Evolutionary conservation across 2,329 filamentous ascomycete genomes (phyloP), one percentile per base, ranked within the genome.

Genomic region (Metarhizium anisopliae): DNA sequence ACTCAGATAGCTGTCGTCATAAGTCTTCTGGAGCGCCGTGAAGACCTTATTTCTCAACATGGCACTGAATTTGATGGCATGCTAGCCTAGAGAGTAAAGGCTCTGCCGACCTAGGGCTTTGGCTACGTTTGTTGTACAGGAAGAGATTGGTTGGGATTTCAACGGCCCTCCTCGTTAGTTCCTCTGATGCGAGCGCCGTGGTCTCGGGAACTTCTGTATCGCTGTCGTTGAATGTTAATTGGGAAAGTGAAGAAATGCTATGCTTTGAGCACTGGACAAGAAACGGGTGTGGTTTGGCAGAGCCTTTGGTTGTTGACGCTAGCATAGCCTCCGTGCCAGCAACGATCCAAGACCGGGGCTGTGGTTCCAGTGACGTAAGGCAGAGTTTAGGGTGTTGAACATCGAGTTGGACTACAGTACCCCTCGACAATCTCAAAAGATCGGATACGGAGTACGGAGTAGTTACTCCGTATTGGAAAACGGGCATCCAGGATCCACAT

Each of bases 1-100:
- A 68, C 87, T 91, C 64, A 96, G 75, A 74, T 96, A 96, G 72
- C 89, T 92, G 72, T 97, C 91, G 75, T 97, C 93, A 74, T 97
- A 97, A 55, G 91, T 95, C 81, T 96, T 96, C 75, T 97, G 93
- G 71, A 96, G 84, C 59, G 85, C 84, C 72, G 87, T 84, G 67
- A 85, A 79, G 59, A 71, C 72, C 66, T 72, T 78, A 68, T 73
- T 79, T 64, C 74, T 75, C 69, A 78, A 77, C 80, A 83, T 82
- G 62, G 66, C 74, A 70, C 61, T 61, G 56, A 25, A 8, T 36
- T 50, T 43, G 2, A 49, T 43, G 49, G 42, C 42, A 52, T 30
- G 35, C 8, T 20, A 54, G 35, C 20, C 47, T 47, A 4, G 29
- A 32, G 32, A 20, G 14, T 51, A 16, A 13, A 51, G 36, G n/a